Base-by-base conservation (phyloP, 2,329 filamentous ascomycete species). In the Exophiala calicioides region DNA sequence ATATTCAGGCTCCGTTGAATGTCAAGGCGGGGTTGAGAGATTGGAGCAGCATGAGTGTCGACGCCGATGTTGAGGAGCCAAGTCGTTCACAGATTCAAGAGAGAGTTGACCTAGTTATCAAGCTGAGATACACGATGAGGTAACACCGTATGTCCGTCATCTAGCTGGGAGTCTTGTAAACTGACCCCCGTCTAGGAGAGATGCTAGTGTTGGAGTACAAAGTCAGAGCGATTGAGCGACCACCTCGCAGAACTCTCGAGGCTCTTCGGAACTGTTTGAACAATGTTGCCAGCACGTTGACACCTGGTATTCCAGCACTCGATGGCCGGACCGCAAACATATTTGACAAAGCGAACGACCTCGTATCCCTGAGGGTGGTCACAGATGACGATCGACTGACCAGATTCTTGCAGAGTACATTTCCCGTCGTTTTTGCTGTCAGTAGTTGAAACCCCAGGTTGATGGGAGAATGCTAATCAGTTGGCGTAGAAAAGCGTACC, bases 301-400 rank as follows among this genome's bases (percentile, higher is more conserved):
- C 4, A 9, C 36, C 36, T 5, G 36, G 36, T 15, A 9, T 39
- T 27, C 36, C 36, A 27, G 36, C 36, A 24, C 16, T 39, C 7
- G 18, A 27, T 27, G 36, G 36, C 36, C 36, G 4, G 18, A 39
- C 23, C 13, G 13, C 36, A 5, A 13, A 8, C 13, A 26, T 26
- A 24, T 39, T 39, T 21, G 26, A 47, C 5, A 13, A 42, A 6
- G 18, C 12, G 4, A 26, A 40, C 19, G 44, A 43, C 29, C 27
- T 43, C n/a, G 18, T 47, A 12, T 47, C 44, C 4, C 21, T 47
- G 18, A 31, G 36, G n/a, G 19, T 24, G 4, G 21, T 24, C 13
- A 31, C 44, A 12, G 36, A 42, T 12, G 44, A 47, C 15, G 44
- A 43, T 42, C 44, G 37, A 13, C 35, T 47, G 4, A 47, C 44